A percentile compares a stretch with the other conserved stretches of the same genome.
phyloP scores from a whole-genome alignment of 495 filamentous ascomycete species.

The Talaromyces proteolyticus region DNA sequence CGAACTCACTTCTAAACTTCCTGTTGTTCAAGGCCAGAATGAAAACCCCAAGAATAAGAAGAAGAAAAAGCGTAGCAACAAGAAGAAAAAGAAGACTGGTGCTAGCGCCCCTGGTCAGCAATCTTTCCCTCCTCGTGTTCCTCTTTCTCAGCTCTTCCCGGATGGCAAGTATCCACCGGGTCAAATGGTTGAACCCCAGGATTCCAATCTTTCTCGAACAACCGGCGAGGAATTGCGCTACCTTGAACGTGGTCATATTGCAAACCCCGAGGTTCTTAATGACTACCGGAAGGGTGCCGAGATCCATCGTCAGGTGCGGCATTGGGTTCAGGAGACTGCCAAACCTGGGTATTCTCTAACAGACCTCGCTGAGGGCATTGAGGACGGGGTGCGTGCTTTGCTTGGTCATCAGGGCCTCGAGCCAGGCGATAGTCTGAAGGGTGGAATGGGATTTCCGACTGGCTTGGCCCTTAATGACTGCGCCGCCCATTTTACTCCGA shows the following conservation, averaged over 20 bases:
- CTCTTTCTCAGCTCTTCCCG: slow-evolving; percentile 44
- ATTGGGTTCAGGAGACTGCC: slow-evolving; percentile 49
- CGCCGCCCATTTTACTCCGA: slow-evolving; percentile 59
- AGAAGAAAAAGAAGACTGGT: slow-evolving; percentile 24
- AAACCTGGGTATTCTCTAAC: slow-evolving; percentile 52
- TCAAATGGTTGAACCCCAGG: slow-evolving; percentile 32
- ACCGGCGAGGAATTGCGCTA: slow-evolving; percentile 55
- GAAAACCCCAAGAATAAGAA: slow-evolving; percentile 44
- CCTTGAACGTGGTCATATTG: slow-evolving; percentile 32
- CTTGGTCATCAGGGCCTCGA: slow-evolving; percentile 52
- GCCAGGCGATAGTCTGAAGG: slow-evolving; percentile 49
- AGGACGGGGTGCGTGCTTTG: slow-evolving; percentile 53
- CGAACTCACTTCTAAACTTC: background rate
- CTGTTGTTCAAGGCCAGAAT: background rate
- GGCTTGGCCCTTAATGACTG: slow-evolving; percentile 55
- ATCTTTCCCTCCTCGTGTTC: slow-evolving; percentile 49
- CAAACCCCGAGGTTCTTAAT: slow-evolving; percentile 50
- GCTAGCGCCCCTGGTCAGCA: slow-evolving; percentile 29
- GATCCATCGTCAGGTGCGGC: slow-evolving; percentile 55
- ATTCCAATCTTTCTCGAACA: slow-evolving; percentile 50
- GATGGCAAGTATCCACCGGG: slow-evolving; percentile 45
- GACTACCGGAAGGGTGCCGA: slow-evolving; percentile 59
- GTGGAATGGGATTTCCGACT: slow-evolving; percentile 59
- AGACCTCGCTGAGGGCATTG: slow-evolving; percentile 55
- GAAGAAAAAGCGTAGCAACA: slow-evolving; percentile 50